phyloP scores from a whole-genome alignment of 2,329 filamentous ascomycete genomes.

The Xylariomycetidae sp. region DNA sequence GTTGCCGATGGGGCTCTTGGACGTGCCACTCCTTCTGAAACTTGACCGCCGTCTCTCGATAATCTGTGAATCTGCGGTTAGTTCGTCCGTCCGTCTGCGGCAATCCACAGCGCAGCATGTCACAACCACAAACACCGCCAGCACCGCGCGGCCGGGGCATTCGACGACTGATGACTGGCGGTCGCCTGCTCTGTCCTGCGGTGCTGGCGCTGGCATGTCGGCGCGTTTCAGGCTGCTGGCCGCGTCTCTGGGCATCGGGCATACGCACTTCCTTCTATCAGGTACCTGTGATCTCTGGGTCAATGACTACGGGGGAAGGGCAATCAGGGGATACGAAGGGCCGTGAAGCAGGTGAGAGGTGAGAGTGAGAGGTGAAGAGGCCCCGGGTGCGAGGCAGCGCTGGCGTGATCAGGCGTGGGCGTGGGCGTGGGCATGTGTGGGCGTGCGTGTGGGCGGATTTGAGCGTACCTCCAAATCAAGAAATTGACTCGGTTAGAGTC shows the following conservation, averaged over 20 bases:
- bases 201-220: conserved; percentile 3
- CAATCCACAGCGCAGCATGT: no score
- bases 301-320: conserved; percentile 14
- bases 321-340: no score
- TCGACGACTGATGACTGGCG: no score
- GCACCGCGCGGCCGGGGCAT: conserved; percentile 10
- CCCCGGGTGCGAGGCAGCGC: conserved; percentile 7
- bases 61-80: conserved; percentile 45
- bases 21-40: conserved; percentile 65
- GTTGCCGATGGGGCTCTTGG: conserved; percentile 54
- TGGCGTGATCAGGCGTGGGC: conserved; percentile 8
- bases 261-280: conserved; percentile 57
- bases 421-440: conserved; percentile 10
- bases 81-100: no score
- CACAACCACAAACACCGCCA: conserved; percentile 17
- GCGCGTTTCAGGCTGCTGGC: no score
- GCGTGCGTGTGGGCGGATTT: no score
- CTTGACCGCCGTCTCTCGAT: conserved; percentile 61
- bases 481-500: conserved; percentile 64
- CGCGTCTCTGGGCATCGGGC: no score
- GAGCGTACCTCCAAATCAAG: conserved; percentile 63
- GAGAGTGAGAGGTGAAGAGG: conserved; percentile 4
- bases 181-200: no score
- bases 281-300: conserved; percentile 39
- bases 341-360: conserved; percentile 5